These are phyloP conservation scores for Boletellus emodensis DNA, from an alignment of 768 basidiomycete genomes.

Conservation along the genomic window DNA sequence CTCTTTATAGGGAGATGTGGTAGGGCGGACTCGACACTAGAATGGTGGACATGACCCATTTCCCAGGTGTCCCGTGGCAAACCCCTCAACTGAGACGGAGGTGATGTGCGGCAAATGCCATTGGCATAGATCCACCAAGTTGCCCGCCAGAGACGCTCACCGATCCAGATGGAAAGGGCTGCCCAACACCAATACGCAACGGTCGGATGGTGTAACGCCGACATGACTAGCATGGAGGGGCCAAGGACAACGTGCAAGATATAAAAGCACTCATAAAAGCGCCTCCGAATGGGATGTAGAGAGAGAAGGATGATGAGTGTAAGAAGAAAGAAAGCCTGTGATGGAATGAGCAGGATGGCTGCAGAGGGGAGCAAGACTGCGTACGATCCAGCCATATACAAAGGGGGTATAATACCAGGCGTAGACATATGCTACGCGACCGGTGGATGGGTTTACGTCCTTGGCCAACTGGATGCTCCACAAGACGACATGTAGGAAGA, in stretches of 20 bases:
- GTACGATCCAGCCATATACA: slow-evolving; percentile 56
- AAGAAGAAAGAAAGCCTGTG: slow-evolving; percentile 53
- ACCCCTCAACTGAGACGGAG: not conserved
- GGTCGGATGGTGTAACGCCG: slow-evolving; percentile 65
- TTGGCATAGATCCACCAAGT: slow-evolving; percentile 59
- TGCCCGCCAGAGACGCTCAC: slow-evolving; percentile 56
- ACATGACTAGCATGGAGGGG: slow-evolving; percentile 54
- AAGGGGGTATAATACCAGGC: slow-evolving; percentile 61
- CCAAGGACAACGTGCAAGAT: slow-evolving; percentile 59
- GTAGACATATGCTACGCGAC: slow-evolving; percentile 42
- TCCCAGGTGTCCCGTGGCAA: slow-evolving; percentile 21
- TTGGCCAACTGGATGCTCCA: slow-evolving; percentile 66
- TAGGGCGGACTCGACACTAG: slow-evolving; percentile 2
- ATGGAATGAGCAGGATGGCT: slow-evolving; percentile 1
- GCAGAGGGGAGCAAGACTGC: slow-evolving; percentile 18
- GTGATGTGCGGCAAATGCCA: slow-evolving; percentile 30
- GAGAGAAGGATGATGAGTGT: slow-evolving; percentile 53
- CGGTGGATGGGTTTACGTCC: slow-evolving; percentile 44
- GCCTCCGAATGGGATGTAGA: slow-evolving; percentile 45
- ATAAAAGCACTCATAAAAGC: slow-evolving; percentile 64
- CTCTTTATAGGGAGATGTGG: slow-evolving; percentile 2
- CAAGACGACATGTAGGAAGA: slow-evolving; percentile 53
- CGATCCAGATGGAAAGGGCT: slow-evolving; percentile 58
- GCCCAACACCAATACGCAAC: slow-evolving; percentile 67
- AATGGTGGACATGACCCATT: slow-evolving; percentile 16